Base-by-base conservation (phyloP, 148 eudicot genomes). In the Camellia lanceoleosa region DNA sequence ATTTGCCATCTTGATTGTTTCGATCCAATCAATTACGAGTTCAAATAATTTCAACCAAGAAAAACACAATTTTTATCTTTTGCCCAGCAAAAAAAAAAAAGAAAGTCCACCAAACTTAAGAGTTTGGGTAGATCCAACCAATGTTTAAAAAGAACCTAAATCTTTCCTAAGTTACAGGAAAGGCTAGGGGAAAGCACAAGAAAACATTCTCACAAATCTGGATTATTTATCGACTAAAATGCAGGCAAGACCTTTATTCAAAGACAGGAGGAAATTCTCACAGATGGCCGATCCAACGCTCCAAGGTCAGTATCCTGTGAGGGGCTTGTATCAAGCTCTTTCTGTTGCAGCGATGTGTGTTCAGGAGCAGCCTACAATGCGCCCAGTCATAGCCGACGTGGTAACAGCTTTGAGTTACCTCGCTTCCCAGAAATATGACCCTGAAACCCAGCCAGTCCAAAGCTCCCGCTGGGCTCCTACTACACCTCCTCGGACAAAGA, bases 341-440 rank as follows among this genome's bases (percentile, higher is more conserved):
- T 87, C 92, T 51, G 84, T 92, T 78, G 97, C 94, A 23, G 91
- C 93, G 46, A 90, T 92, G 97, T 92, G 97, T 71, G 93, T 92
- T 41, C 91, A 90, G 44, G 97, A 92, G 73, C 89, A 92, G 67
- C 92, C 97, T 41, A 84, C 84, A 23, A 80, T 90, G 88, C 97
- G 97, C 23, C 97, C 97, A 11, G 81, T 83, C 68, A 84, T 90
- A 7, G 90, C 93, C 19, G 97, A 92, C 64, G 92, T 92, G 19
- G 97, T 92, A 54, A 90, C 97, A 0, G 97, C 93, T 14, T 74
- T 92, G 75, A 85, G 87, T 79, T 90, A 88, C 85, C 91, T 92
- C 2, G 88, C 97, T 76, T 84, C 91, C 8, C 93, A 90, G 71
- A 92, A 82, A 38, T 86, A 89, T 60, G 86, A 89, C 68, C 84